phyloP scores from a whole-genome alignment of 176 grass and related monocot species.

The Coix lacrymajobi region DNA sequence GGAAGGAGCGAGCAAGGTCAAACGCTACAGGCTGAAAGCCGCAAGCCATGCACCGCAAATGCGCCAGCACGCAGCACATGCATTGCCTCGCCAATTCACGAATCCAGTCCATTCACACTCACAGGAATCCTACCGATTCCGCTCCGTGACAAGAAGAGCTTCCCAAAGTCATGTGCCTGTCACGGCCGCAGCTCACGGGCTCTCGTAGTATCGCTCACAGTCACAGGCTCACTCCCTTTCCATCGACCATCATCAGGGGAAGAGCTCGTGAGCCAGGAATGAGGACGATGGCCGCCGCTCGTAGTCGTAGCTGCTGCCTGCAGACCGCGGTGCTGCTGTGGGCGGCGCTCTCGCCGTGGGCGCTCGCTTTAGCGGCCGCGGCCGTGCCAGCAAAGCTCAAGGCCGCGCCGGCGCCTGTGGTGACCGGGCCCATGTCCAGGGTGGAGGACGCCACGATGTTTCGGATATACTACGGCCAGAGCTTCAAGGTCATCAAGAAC shows the following conservation, averaged over 20 bases:
- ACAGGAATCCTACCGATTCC: constrained; percentile 41
- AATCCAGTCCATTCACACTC: not conserved
- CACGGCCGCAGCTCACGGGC: constrained; percentile 27
- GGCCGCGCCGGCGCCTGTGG: constrained; percentile 25
- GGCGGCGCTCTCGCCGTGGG: not conserved
- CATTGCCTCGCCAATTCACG: not conserved
- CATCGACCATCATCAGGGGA: no score
- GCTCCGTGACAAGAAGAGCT: constrained; percentile 45
- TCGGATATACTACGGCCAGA: constrained; percentile 88
- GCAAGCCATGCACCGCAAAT: not conserved
- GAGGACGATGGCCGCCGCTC: constrained; percentile 14
- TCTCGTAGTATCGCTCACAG: not conserved
- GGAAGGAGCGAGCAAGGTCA: not conserved
- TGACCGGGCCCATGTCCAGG: constrained; percentile 49
- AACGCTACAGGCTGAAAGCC: not conserved
- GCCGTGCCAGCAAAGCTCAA: constrained; percentile 10
- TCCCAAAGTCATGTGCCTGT: constrained; percentile 3
- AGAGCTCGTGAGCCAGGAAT: not conserved
- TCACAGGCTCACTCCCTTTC: not conserved
- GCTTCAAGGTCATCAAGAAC: constrained; percentile 95
- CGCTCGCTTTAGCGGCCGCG: not conserved
- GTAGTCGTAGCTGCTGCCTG: not conserved
- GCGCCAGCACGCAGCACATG: constrained; percentile 9
- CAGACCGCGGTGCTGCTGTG: constrained; percentile 1
- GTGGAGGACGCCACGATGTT: constrained; percentile 65